Evolutionary conservation across 2,329 filamentous ascomycete species (phyloP).

Genomic region (Pseudogymnoascus sp.): DNA sequence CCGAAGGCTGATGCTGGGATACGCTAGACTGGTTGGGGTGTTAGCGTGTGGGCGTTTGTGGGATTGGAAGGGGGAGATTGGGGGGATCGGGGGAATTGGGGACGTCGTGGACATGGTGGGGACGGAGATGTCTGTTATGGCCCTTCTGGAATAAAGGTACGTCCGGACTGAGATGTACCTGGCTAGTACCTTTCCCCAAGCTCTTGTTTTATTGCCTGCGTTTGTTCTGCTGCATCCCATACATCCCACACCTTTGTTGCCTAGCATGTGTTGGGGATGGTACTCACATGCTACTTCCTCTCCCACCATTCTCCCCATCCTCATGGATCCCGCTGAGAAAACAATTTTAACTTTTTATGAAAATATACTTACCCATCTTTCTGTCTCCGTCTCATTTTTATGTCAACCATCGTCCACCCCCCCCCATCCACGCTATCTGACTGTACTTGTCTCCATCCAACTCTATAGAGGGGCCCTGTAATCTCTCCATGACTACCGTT

Average conservation of each 20-base stretch:
- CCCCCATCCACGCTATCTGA: no score
- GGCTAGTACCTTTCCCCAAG: not conserved
- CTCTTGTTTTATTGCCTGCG: not conserved
- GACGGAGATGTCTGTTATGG: not conserved
- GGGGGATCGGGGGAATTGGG: not conserved
- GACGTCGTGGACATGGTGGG: no score
- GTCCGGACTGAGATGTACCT: not conserved
- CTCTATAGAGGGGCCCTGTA: conserved; percentile 1
- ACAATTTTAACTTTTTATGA: conserved; percentile 2
- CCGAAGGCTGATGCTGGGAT: not conserved
- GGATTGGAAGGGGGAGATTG: no score
- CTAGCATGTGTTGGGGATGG: not conserved
- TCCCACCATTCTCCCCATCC: not conserved
- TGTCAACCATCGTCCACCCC: no score
- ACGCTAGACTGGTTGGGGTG: no score
- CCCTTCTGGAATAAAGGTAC: not conserved
- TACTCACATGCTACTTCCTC: not conserved
- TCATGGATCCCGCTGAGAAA: not conserved
- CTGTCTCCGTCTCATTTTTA: not conserved
- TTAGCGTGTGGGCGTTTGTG: no score
- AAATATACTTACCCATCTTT: not conserved
- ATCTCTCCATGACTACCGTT: not conserved
- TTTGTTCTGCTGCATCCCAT: no score
- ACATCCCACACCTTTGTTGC: not conserved
- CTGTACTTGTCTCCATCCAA: not conserved